These are phyloP conservation scores for Aspergillus fumigatiaffinis DNA, from an alignment of 2,329 filamentous ascomycete genomes.

Conservation along the genomic window DNA sequence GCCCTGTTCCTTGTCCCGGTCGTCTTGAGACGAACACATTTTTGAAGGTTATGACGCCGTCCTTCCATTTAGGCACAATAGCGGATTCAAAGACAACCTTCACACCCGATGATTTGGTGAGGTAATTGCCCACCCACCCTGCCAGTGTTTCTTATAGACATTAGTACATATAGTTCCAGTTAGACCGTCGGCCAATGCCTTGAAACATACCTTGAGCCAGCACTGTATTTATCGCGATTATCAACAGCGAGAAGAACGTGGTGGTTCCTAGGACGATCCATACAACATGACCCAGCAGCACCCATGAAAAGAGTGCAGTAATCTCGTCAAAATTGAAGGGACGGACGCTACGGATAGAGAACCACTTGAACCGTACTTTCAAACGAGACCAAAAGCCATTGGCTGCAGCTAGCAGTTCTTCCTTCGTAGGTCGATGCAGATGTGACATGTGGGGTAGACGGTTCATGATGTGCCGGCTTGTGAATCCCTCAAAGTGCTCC, in stretches of 20 bases:
- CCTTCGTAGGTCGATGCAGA: conserved; percentile 78
- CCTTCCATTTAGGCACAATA: conserved; percentile 92
- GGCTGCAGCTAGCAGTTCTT: conserved; percentile 85
- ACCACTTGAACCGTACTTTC: conserved; percentile 94
- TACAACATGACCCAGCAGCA: conserved; percentile 84
- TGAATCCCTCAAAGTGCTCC: conserved; percentile 12
- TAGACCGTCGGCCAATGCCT: conserved; percentile 6
- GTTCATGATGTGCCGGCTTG: conserved; percentile 49
- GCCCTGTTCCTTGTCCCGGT: conserved; percentile 74
- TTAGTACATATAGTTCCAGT: conserved; percentile 19
- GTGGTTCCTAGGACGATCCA: conserved; percentile 98
- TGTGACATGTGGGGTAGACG: conserved; percentile 69
- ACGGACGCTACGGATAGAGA: conserved; percentile 86
- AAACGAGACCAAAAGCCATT: conserved; percentile 89
- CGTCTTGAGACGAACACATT: conserved; percentile 94
- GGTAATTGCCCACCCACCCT: conserved; percentile 88
- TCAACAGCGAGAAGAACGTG: conserved; percentile 89
- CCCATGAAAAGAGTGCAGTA: conserved; percentile 92
- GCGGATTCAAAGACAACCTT: conserved; percentile 96
- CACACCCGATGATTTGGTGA: conserved; percentile 88
- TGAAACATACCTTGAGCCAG: conserved; percentile 73
- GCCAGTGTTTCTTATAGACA: conserved; percentile 72
- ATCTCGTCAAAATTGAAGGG: conserved; percentile 97
- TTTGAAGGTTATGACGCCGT: conserved; percentile 91
- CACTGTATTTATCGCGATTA: conserved; percentile 90